These are phyloP conservation scores for Arthrinium phaeospermum DNA, from an alignment of 2,329 filamentous ascomycete species.

Conservation along the genomic window DNA sequence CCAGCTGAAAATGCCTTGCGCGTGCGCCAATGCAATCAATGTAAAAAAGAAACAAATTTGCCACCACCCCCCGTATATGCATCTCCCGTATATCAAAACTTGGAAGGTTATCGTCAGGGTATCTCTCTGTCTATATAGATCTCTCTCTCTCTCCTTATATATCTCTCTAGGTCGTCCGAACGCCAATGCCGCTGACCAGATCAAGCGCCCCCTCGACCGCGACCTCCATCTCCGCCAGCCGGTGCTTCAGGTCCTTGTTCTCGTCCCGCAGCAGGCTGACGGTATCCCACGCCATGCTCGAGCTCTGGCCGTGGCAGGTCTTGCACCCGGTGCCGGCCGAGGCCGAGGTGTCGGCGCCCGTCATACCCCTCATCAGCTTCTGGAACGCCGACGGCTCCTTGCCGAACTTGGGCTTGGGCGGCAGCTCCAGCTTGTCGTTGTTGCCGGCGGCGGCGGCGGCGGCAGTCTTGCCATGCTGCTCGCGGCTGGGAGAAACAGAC, in stretches of 20 bases:
- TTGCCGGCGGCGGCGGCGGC: background rate
- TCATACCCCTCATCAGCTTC: conserved; percentile 53
- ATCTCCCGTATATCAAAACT: no score
- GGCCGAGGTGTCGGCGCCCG: conserved; percentile 40
- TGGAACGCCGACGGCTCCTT: conserved; percentile 53
- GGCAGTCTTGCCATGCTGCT: conserved; percentile 22
- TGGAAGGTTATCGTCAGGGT: background rate
- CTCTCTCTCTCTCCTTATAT: background rate
- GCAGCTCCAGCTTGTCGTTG: conserved; percentile 22
- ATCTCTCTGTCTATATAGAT: background rate
- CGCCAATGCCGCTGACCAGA: conserved; percentile 60
- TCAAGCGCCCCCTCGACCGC: conserved; percentile 67
- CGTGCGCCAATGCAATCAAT: no score
- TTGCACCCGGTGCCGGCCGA: conserved; percentile 45
- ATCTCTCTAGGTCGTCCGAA: conserved; percentile 36
- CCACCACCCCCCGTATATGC: no score
- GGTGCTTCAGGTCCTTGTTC: conserved; percentile 65
- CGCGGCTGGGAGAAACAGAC: background rate
- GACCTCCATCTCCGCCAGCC: conserved; percentile 63
- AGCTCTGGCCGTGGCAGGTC: conserved; percentile 64
- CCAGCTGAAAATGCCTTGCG: no score
- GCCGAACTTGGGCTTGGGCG: conserved; percentile 35
- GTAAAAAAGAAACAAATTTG: no score
- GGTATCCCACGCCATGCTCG: conserved; percentile 68
- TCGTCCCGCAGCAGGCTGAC: conserved; percentile 66